Evolutionary conservation across 31 red algal genomes (phyloP), one percentile per base, ranked within the genome.

Genomic region (Odonthalia washingtoniensis): DNA sequence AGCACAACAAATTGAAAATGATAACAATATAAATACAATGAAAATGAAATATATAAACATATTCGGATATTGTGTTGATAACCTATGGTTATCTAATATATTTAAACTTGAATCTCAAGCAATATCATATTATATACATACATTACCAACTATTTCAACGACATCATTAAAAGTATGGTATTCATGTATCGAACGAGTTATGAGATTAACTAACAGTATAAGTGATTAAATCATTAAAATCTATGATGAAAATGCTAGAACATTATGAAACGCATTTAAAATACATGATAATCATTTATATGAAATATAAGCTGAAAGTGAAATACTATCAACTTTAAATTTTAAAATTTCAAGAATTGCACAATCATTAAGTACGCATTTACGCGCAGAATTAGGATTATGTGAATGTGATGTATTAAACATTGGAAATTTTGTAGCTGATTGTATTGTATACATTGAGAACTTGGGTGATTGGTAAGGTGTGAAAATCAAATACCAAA

Each of bases 321-420:
- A 95, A 40, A 87, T 95, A 34, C 70, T 87, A 0, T 83, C 93
- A 40, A 89, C 87, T 60, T 37, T 89, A 0, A 90, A 78, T 26
- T 95, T 95, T 66, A 87, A 95, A 52, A 80, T 84, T 31, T 80
- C 82, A 68, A 80, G 93, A 16, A 80, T 86, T 28, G 88, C 87
- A 42, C 65, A 74, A 46, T 75, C 84, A 46, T 73, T 78, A 4
- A 62, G 21, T 1, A 33, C 73, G 6, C 12, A 31, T 3, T 73
- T 42, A 5, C 82, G 93, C 27, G 68, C 46, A 4, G 36, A 45
- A 33, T 87, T 95, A 14, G 33, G 40, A 24, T 82, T 91, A 32
- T 88, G 87, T 12, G 87, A 87, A 38, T 95, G 93, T 87, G 93
- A 95, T 40, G 81, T 80, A 2, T 34, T 95, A 38, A 75, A 75